phyloP scores from a whole-genome alignment of 805 yeast genomes.

The Saccharomycopsis sp. region DNA sequence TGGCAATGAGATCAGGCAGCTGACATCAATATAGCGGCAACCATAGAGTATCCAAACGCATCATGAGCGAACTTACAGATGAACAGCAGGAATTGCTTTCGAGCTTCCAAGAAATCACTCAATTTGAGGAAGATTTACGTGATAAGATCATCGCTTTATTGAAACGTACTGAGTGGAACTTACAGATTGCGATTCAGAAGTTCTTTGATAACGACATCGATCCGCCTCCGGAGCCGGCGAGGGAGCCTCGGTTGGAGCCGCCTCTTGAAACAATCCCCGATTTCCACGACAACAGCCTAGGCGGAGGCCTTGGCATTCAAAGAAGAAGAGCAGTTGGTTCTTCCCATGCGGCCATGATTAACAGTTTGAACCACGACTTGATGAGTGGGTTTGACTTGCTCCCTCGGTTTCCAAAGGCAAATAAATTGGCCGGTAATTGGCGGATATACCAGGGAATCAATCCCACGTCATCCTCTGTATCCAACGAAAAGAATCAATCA shows the following conservation, averaged over 20 bases:
- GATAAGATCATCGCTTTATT: slow-evolving; percentile 35
- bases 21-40: no score
- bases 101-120: slow-evolving; percentile 36
- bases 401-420: slow-evolving; percentile 33
- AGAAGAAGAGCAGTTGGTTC: not conserved
- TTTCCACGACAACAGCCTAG: not conserved
- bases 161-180: slow-evolving; percentile 38
- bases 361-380: slow-evolving; percentile 1
- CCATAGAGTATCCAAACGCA: no score
- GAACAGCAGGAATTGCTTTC: slow-evolving; percentile 28
- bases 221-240: slow-evolving; percentile 4
- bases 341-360: no score
- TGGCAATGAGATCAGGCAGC: no score
- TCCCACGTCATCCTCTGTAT: no score
- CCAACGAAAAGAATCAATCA: not conserved
- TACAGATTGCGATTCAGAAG: slow-evolving; percentile 43
- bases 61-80: slow-evolving; percentile 22
- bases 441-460: slow-evolving; percentile 25
- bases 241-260: slow-evolving; percentile 6
- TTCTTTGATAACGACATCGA: slow-evolving; percentile 41
- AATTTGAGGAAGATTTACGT: slow-evolving; percentile 31
- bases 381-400: slow-evolving; percentile 23
- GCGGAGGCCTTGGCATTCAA: not conserved
- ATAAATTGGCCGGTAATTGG: slow-evolving; percentile 33
- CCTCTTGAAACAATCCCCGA: not conserved